Conservation (phyloP, 75 land plant genomes). For the Azolla pinnata region DNA sequence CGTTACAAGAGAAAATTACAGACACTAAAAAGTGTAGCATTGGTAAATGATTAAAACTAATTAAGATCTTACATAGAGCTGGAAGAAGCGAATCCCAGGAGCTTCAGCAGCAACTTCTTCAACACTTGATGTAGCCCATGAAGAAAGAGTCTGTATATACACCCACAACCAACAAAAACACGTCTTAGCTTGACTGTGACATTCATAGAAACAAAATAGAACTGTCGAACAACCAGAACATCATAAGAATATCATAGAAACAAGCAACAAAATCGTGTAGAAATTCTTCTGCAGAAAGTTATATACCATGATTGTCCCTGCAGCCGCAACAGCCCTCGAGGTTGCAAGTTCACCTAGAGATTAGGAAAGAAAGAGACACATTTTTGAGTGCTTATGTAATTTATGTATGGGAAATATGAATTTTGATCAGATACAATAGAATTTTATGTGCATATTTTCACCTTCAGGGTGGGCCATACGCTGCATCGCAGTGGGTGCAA, state of each 20-base stretch:
- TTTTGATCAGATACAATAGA: constrained; percentile 6
- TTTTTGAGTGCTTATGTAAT: background rate
- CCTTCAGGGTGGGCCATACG: constrained; percentile 98
- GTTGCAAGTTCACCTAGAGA: constrained; percentile 70
- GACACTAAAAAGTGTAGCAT: too few species aligned
- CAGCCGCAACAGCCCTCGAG: constrained; percentile 67
- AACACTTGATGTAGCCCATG: constrained; percentile 79
- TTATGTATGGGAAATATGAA: background rate
- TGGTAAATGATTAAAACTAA: too few species aligned
- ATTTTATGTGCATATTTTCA: constrained; percentile 17
- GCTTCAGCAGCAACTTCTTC: constrained; percentile 87
- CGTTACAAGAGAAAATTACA: too few species aligned
- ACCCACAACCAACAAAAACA: background rate
- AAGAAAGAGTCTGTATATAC: constrained; percentile 57
- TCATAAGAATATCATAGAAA: too few species aligned
- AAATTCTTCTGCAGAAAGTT: background rate
- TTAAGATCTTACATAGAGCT: constrained; percentile 54
- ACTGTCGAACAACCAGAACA: too few species aligned
- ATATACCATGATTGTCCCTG: constrained; percentile 81
- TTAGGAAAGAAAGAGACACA: background rate
- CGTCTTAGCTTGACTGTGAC: too few species aligned
- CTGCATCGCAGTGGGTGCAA: constrained; percentile 92
- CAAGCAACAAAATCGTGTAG: background rate
- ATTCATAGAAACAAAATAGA: too few species aligned
- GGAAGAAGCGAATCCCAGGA: constrained; percentile 77